These are phyloP conservation scores for Trametes polyzona DNA, from an alignment of 1,284 basidiomycete genomes.

Conservation along the genomic window DNA sequence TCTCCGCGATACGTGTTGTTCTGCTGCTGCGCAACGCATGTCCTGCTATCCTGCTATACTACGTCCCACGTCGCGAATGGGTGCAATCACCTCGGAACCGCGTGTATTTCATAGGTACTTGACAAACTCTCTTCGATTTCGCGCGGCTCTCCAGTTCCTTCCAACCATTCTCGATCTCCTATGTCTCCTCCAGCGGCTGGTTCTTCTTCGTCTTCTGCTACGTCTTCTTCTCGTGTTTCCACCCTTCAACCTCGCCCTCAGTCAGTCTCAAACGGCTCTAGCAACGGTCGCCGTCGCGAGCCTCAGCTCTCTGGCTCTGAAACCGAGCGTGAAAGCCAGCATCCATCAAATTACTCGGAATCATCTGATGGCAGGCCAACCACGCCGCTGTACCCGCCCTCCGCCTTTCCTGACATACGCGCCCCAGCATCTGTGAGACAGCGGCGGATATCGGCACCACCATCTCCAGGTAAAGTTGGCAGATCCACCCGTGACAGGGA, in stretches of 20 bases:
- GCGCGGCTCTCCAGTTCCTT: constrained; percentile 47
- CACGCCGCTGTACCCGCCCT: constrained; percentile 38
- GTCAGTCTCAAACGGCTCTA: constrained; percentile 23
- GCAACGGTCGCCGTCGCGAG: constrained; percentile 29
- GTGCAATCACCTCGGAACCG: neutral
- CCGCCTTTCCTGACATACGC: constrained; percentile 36
- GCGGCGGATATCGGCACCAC: constrained; percentile 56
- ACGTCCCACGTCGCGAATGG: neutral
- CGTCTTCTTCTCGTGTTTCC: constrained; percentile 36
- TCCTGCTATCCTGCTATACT: neutral
- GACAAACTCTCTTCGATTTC: constrained; percentile 66
- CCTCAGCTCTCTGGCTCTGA: constrained; percentile 69
- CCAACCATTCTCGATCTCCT: constrained; percentile 39
- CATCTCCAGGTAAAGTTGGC: constrained; percentile 51
- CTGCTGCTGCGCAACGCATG: constrained; percentile 4
- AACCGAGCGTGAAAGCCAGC: constrained; percentile 68
- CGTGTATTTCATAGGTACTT: constrained; percentile 51
- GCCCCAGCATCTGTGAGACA: constrained; percentile 41
- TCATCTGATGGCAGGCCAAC: constrained; percentile 42
- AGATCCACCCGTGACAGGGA: constrained; percentile 31
- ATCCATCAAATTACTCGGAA: constrained; percentile 40
- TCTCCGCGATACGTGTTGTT: constrained; percentile 17
- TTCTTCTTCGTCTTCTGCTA: constrained; percentile 34
- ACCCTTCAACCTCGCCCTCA: constrained; percentile 33
- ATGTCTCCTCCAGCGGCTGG: constrained; percentile 35